A percentile compares a stretch with the other conserved stretches of the same genome.
Conservation (phyloP, 495 filamentous ascomycete species). For the Neurospora sublineolata region DNA sequence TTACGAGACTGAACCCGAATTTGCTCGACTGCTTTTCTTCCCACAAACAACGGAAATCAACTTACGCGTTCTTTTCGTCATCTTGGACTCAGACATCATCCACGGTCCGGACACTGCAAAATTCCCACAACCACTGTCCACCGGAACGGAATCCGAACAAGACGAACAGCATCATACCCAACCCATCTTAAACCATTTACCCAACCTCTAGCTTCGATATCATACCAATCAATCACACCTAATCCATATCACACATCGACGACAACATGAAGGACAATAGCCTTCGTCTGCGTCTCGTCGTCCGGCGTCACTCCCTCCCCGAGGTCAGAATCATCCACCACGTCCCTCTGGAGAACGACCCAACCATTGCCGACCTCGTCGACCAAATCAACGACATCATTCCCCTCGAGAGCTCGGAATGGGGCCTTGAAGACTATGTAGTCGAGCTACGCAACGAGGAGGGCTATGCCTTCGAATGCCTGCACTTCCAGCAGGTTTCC, state of each 20-base stretch:
- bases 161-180: neutral
- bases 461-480: constrained; percentile 64
- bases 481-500: constrained; percentile 72
- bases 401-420: constrained; percentile 71
- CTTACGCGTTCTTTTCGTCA: neutral
- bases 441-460: constrained; percentile 54
- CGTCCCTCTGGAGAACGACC: constrained; percentile 41
- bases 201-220: neutral
- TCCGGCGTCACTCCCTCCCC: constrained; percentile 73
- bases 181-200: neutral
- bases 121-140: neutral
- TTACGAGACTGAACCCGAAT: neutral
- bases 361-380: constrained; percentile 69
- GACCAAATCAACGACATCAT: constrained; percentile 74
- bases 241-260: neutral
- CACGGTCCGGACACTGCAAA: neutral
- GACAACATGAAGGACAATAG: constrained; percentile 13
- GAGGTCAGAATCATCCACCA: constrained; percentile 66
- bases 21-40: neutral
- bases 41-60: neutral
- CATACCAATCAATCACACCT: neutral
- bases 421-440: constrained; percentile 87
- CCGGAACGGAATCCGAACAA: neutral
- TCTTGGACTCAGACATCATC: neutral
- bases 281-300: constrained; percentile 74